Evolutionary conservation across 192 early-diverging fungal species (phyloP).

Genomic region (Coemansia sp.): DNA sequence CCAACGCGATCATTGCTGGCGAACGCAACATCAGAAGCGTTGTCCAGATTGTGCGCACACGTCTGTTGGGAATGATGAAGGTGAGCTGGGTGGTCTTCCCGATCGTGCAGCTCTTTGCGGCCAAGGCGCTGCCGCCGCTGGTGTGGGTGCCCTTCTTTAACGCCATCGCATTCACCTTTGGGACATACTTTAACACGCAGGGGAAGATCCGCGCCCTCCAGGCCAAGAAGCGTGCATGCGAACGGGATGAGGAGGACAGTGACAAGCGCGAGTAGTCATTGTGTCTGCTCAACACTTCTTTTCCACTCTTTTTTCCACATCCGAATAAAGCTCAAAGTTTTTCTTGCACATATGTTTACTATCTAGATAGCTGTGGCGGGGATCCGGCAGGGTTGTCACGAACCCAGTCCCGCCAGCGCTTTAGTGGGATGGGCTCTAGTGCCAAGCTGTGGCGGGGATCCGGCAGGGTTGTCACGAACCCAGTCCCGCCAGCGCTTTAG

Average conservation of each 20-base stretch:
- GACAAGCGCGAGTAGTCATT: neutral
- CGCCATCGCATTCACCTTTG: conserved; percentile 74
- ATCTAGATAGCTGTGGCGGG: neutral
- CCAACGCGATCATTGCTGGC: conserved; percentile 81
- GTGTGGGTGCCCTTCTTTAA: conserved; percentile 94
- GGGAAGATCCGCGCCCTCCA: conserved; percentile 62
- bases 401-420: conserved; percentile 53
- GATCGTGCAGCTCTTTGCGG: conserved; percentile 71
- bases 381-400: conserved; percentile 15
- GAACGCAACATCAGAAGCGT: conserved; percentile 58
- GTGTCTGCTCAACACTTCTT: neutral
- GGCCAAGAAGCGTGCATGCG: conserved; percentile 30
- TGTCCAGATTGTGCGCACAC: conserved; percentile 55
- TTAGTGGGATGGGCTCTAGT: conserved; percentile 46
- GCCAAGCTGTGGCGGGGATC: conserved; percentile 24
- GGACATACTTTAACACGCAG: conserved; percentile 72
- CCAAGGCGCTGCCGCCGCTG: conserved; percentile 71
- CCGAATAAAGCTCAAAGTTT: neutral
- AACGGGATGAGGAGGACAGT: conserved; percentile 31
- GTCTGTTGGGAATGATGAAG: conserved; percentile 75
- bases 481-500: conserved; percentile 53
- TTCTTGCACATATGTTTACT: conserved; percentile 1
- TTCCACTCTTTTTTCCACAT: conserved; percentile 5
- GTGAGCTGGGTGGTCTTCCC: conserved; percentile 84
- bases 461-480: conserved; percentile 26